Evolutionary conservation across 2,329 filamentous ascomycete species (phyloP).

Genomic region (Westerdykella ornata): DNA sequence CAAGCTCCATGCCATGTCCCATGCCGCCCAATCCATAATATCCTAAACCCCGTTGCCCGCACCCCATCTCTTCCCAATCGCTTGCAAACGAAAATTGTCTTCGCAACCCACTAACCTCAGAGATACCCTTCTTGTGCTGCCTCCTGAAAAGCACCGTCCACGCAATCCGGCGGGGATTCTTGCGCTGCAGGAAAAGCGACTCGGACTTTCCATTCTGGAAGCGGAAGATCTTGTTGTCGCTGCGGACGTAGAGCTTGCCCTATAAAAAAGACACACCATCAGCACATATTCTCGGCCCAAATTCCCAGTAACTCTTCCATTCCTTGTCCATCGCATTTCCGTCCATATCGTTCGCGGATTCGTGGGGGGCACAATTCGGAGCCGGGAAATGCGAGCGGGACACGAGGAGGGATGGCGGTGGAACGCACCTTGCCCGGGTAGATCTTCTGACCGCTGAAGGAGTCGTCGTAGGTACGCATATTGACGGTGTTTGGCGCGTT

Average conservation of each 20-base stretch:
- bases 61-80: slow-evolving; percentile 6
- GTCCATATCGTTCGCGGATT: slow-evolving; percentile 9
- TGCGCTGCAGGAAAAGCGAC: slow-evolving; percentile 99
- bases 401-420: slow-evolving; percentile 11
- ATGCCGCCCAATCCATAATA: slow-evolving; percentile 12
- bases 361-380: slow-evolving; percentile 20
- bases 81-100: slow-evolving; percentile 1
- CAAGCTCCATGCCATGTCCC: slow-evolving; percentile 1
- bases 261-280: slow-evolving; percentile 45
- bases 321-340: slow-evolving; percentile 11
- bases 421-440: slow-evolving; percentile 69
- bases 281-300: slow-evolving; percentile 21
- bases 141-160: slow-evolving; percentile 98
- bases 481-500: slow-evolving; percentile 46
- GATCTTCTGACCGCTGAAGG: slow-evolving; percentile 71
- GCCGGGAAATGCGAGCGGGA: slow-evolving; percentile 11
- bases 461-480: slow-evolving; percentile 73
- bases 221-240: slow-evolving; percentile 99
- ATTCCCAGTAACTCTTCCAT: slow-evolving; percentile 21
- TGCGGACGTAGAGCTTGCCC: slow-evolving; percentile 99
- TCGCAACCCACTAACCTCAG: slow-evolving; percentile 66
- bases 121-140: slow-evolving; percentile 99
- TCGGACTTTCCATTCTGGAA: slow-evolving; percentile 99
- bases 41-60: slow-evolving; percentile 7
- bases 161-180: slow-evolving; percentile 99